These are phyloP conservation scores for Gossypium turneri DNA, from an alignment of 345 rosid species.

Conservation along the genomic window DNA sequence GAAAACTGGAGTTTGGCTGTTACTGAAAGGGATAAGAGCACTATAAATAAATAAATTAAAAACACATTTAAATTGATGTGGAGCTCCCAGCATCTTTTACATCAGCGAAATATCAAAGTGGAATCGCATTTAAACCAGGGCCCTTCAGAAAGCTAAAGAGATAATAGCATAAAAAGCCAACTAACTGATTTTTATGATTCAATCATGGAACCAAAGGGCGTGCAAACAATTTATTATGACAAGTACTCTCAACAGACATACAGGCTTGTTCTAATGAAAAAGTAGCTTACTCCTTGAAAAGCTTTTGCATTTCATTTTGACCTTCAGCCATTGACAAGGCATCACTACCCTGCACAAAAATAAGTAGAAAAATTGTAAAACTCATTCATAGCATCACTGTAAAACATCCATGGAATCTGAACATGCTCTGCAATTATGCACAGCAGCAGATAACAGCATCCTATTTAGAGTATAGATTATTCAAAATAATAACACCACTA, in stretches of 20 bases:
- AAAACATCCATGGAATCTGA: background rate
- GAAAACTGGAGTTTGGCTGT: background rate
- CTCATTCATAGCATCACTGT: background rate
- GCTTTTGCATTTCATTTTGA: conserved; percentile 54
- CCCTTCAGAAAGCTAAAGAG: background rate
- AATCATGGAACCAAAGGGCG: background rate
- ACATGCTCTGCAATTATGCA: background rate
- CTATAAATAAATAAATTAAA: background rate
- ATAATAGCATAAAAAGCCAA: background rate
- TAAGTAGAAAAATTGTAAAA: conserved; percentile 1
- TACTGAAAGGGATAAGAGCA: background rate
- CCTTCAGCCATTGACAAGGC: conserved; percentile 47
- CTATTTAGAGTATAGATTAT: background rate
- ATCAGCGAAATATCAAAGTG: background rate
- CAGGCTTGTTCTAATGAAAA: background rate
- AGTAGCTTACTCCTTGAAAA: conserved; percentile 70
- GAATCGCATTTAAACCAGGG: background rate
- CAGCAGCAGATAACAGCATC: background rate
- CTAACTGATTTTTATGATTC: background rate
- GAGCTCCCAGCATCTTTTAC: background rate
- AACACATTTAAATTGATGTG: background rate
- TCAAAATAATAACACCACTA: conserved; percentile 5
- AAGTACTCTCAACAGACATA: background rate
- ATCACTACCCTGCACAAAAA: conserved; percentile 45
- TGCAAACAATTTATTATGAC: background rate